These are phyloP conservation scores for Cardiospermum halicacabum DNA, from an alignment of 345 rosid species.

Conservation along the genomic window DNA sequence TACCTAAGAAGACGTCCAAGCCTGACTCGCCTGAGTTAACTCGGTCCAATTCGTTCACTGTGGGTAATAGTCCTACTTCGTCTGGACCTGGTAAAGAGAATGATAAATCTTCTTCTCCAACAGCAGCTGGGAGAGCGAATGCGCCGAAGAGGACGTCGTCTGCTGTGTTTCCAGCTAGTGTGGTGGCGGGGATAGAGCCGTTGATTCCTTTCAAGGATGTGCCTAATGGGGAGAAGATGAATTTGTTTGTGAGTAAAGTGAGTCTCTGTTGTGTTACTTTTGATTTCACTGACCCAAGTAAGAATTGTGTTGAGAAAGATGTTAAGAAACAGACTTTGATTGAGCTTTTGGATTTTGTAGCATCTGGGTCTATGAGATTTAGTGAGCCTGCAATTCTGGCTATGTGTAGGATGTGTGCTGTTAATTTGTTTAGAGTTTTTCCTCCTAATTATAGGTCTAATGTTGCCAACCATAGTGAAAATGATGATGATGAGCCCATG, in stretches of 20 bases:
- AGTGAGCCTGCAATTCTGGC: conserved; percentile 75
- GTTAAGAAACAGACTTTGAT: conserved; percentile 74
- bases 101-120: conserved; percentile 24
- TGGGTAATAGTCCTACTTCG: conserved; percentile 10
- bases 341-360: conserved; percentile 72
- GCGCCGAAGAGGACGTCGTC: conserved; percentile 58
- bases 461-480: conserved; percentile 29
- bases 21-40: conserved; percentile 41
- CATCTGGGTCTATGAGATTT: conserved; percentile 55
- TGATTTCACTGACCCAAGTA: conserved; percentile 69
- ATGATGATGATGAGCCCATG: conserved; percentile 68
- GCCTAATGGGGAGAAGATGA: conserved; percentile 59
- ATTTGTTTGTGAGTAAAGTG: conserved; percentile 78
- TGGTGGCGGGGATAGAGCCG: conserved; percentile 80
- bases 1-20: conserved; percentile 61
- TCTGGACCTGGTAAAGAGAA: conserved; percentile 5
- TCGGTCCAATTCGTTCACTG: conserved; percentile 33
- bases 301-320: conserved; percentile 67
- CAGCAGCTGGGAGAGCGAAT: conserved; percentile 27
- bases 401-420: conserved; percentile 85
- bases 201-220: conserved; percentile 80
- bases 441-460: conserved; percentile 62
- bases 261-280: conserved; percentile 87
- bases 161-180: conserved; percentile 71
- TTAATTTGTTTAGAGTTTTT: conserved; percentile 66